Base-by-base conservation (phyloP, 345 rosid genomes). In the Hypericum perforatum region DNA sequence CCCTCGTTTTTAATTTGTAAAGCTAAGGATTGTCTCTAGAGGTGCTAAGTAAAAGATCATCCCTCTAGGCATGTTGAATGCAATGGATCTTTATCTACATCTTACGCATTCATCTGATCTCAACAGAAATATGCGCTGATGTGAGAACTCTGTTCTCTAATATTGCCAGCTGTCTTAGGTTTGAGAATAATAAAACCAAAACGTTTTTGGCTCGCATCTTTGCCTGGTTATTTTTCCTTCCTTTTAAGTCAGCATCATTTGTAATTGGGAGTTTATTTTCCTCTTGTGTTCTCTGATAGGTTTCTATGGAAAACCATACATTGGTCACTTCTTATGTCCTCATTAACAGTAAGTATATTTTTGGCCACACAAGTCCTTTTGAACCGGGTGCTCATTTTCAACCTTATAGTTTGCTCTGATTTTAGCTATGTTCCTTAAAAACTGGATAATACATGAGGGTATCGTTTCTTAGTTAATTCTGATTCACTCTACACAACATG, bases 251-350 rank as follows among this genome's bases (percentile, higher is more conserved):
- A 8, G n/a, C n/a, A 52, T 36, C 11, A 11, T 52, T 37, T 22
- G 32, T 22, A 22, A 22, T 22, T 1, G 4, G 32, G 32, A 22
- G 32, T 22, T 22, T 22, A 22, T 22, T 22, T 22, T 22, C 32
- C 32, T 22, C 32, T 22, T 4, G 29, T 65, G 42, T 49, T 38
- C 11, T 53, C 67, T 40, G 38, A 64, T 71, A 90, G 95, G 70
- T 76, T 72, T 68, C 61, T 85, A 12, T 55, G 53, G 37, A 85
- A 59, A 71, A 87, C 92, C 16, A 37, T 82, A 58, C 60, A 70
- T 53, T 85, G 92, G 95, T 81, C 95, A 16, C 73, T 88, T 59
- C 64, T 87, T 56, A 87, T 85, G 90, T 87, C 98, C 38, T 64
- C 78, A 48, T 76, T 82, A 73, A 91, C 84, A 9, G 97, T 86